A percentile compares a stretch with the other conserved stretches of the same genome.
These are phyloP conservation scores for Pouteria campechiana DNA, from an alignment of 179 eudicot genomes.

Conservation along the genomic window DNA sequence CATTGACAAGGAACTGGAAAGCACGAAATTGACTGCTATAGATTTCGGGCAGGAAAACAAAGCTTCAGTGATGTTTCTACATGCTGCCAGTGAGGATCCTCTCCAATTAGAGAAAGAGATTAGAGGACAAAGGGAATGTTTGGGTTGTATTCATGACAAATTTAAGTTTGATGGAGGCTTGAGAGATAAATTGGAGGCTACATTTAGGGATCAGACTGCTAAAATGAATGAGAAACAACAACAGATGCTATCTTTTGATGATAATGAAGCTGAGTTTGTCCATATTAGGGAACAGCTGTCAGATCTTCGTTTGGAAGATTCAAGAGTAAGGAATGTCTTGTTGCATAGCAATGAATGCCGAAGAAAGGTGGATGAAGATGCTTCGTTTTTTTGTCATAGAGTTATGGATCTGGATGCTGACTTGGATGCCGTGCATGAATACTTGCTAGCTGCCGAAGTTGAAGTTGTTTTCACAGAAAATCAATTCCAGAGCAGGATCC, in stretches of 20 bases:
- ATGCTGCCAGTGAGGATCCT: slow-evolving; percentile 34
- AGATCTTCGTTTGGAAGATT: slow-evolving; percentile 32
- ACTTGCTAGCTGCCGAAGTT: slow-evolving; percentile 44
- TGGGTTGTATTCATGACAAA: slow-evolving; percentile 42
- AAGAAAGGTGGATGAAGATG: slow-evolving; percentile 18
- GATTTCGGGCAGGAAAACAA: slow-evolving; percentile 45
- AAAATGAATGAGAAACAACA: slow-evolving; percentile 33
- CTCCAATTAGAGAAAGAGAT: slow-evolving; percentile 40
- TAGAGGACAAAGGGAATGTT: slow-evolving; percentile 29
- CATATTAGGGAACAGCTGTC: slow-evolving; percentile 25
- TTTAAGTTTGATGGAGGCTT: slow-evolving; percentile 33
- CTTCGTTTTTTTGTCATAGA: too few species aligned
- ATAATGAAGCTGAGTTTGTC: slow-evolving; percentile 32
- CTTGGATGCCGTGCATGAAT: slow-evolving; percentile 33
- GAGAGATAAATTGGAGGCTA: slow-evolving; percentile 33
- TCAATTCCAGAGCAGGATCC: slow-evolving; percentile 28
- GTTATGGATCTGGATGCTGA: slow-evolving; percentile 19
- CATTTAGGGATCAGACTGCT: slow-evolving; percentile 27
- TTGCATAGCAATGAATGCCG: slow-evolving; percentile 18
- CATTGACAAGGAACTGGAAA: slow-evolving; percentile 44
- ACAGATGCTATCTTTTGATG: slow-evolving; percentile 17
- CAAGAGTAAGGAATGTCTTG: slow-evolving; percentile 18
- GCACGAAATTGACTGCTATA: slow-evolving; percentile 22
- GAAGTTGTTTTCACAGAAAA: slow-evolving; percentile 19
- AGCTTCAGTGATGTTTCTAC: slow-evolving; percentile 23